Percentiles rank a stretch among this genome's conserved stretches.
Conservation (phyloP, 2,329 filamentous ascomycete species). For the Metarhizium anisopliae region DNA sequence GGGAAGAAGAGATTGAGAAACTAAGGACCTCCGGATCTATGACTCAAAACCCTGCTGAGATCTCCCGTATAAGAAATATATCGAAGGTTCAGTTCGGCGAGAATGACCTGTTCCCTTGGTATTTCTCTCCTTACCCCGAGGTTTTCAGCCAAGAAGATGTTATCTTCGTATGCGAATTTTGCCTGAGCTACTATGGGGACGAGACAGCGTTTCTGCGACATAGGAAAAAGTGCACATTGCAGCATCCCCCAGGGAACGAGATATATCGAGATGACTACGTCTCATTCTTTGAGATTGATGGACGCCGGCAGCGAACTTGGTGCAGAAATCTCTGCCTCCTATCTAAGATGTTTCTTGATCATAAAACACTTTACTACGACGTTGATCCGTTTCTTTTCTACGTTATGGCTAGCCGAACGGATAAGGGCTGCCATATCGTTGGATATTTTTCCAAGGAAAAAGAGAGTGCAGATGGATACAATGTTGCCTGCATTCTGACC, state of each 20-base stretch:
- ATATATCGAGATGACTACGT: constrained; percentile 93
- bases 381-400: constrained; percentile 99
- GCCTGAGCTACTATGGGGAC: constrained; percentile 81
- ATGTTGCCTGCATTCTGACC: constrained; percentile 94
- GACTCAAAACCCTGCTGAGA: constrained; percentile 97
- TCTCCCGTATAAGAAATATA: constrained; percentile 91
- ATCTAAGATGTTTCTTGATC: constrained; percentile 93
- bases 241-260: constrained; percentile 93
- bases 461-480: constrained; percentile 92
- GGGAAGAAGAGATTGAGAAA: constrained; percentile 93
- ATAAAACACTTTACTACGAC: constrained; percentile 98
- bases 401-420: constrained; percentile 85
- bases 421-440: constrained; percentile 89
- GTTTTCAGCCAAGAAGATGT: constrained; percentile 80
- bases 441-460: constrained; percentile 99
- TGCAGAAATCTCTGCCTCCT: constrained; percentile 92
- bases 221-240: constrained; percentile 78
- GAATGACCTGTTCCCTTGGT: constrained; percentile 92
- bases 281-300: constrained; percentile 96
- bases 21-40: constrained; percentile 90
- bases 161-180: constrained; percentile 97
- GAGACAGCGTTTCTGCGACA: constrained; percentile 77
- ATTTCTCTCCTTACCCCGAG: constrained; percentile 95
- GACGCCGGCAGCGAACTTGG: constrained; percentile 86
- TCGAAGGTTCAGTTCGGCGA: constrained; percentile 90